Evolutionary conservation across 176 grass and related monocot genomes (phyloP).

Genomic region (Neostapfia colusana): DNA sequence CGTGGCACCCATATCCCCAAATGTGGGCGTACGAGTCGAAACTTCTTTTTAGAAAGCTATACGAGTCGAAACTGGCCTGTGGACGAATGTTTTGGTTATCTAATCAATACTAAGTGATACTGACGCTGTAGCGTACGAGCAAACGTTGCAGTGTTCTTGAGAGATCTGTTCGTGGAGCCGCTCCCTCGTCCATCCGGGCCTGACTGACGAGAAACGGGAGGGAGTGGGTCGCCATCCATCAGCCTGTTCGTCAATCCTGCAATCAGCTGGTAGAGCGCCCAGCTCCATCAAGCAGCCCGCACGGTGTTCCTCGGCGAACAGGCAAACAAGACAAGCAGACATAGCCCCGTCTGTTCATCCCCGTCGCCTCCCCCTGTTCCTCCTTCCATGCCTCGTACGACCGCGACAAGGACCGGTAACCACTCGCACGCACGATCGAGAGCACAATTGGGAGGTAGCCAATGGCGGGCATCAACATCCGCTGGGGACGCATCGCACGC

Average conservation of each 20-base stretch:
- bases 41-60: too few relatives aligned
- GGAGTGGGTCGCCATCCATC: neutral
- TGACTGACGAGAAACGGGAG: neutral
- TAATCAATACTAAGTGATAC: neutral
- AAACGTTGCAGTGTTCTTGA: neutral
- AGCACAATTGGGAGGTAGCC: too few relatives aligned
- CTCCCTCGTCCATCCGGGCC: neutral
- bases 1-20: neutral
- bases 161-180: neutral
- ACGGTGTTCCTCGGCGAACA: neutral
- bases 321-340: constrained; percentile 19
- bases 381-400: neutral
- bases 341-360: neutral
- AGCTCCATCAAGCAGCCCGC: constrained; percentile 3
- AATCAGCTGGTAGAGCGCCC: neutral
- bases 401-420: constrained; percentile 12
- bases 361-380: neutral
- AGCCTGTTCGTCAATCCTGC: neutral
- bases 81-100: neutral
- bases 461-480: neutral
- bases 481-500: neutral
- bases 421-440: neutral
- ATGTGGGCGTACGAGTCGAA: neutral
- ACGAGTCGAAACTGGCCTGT: neutral
- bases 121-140: too few relatives aligned